Conservation (phyloP, 2,329 filamentous ascomycete species). For the Claviceps africana region DNA sequence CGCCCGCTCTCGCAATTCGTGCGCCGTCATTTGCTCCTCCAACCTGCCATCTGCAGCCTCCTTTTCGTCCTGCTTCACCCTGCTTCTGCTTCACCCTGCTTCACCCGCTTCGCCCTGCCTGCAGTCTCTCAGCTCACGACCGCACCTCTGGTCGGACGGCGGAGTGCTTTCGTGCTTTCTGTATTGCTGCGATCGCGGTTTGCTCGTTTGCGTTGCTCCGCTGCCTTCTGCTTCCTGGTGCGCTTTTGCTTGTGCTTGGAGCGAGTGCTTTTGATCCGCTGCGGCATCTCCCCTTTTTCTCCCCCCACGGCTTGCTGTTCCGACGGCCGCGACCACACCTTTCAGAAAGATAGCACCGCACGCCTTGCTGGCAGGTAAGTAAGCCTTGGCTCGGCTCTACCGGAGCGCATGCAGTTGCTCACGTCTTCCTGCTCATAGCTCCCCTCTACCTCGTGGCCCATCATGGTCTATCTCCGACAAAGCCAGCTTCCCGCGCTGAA, state of each 20-base stretch:
- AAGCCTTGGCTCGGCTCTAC: background rate
- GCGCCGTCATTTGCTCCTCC: background rate
- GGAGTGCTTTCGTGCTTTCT: background rate
- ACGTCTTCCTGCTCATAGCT: background rate
- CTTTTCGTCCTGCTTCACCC: background rate
- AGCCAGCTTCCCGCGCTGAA: constrained; percentile 76
- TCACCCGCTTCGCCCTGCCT: background rate
- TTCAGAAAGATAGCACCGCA: background rate
- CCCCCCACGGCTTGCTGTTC: background rate
- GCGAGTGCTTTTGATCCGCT: background rate
- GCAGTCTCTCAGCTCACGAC: background rate
- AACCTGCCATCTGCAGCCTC: constrained; percentile 1
- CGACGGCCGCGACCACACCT: background rate
- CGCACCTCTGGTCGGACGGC: background rate
- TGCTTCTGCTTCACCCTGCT: too few species aligned
- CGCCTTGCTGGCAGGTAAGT: background rate
- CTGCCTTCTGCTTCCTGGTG: background rate
- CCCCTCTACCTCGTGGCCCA: background rate
- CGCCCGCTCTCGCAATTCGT: background rate
- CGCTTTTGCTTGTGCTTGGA: background rate
- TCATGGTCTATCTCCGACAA: constrained; percentile 92
- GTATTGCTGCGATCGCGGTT: background rate
- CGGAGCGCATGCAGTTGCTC: background rate
- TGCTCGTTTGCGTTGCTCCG: background rate
- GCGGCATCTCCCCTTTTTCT: background rate